Base-by-base conservation (phyloP, 2,329 filamentous ascomycete species). In the Diplocarpon mali region DNA sequence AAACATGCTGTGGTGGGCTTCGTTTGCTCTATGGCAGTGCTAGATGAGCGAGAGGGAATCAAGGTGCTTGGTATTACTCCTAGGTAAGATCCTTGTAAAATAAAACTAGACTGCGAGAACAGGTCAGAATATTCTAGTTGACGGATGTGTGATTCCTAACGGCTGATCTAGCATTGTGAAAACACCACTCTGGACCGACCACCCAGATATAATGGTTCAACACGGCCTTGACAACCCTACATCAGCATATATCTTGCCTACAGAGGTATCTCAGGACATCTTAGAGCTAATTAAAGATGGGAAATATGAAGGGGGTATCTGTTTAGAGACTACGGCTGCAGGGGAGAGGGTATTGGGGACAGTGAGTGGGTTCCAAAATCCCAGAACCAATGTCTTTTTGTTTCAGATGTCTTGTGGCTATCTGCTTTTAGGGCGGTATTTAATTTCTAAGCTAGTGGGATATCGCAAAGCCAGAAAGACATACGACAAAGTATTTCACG, bases 1-100 rank as follows among this genome's bases (percentile, higher is more conserved):
- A 74, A 73, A 47, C 68, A 71, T 47, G 70, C 62, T 7, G 64
- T 73, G 42, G 67, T 58, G 38, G 69, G 69, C 7, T 62, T 74
- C 34, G 65, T 69, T 2, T 59, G 69, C 2, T 65, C 62, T n/a
- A 51, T 72, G 0, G 62, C 60, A 0, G 45, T 46, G 0, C 50
- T 72, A 4, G 64, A 70, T 0, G 32, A n/a, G 1, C 32, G 57
- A 2, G 51, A 55, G 1, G 53, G 52, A 24, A 62, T 72, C 14
- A 55, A 66, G 0, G 65, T 72, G 29, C 66, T 59, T 38, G 68
- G 64, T 0, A 65, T 72, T 0, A 67, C 69, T 0, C 70, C 69
- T 0, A 69, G 67, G 0, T 24, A 24, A 24, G 20, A 24, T 24
- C 20, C 20, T 24, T 3, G 7, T 7, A 3, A 24, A 3, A n/a